phyloP scores from a whole-genome alignment of 1,139 yeast genomes.

The Saccharomyces hybrid region DNA sequence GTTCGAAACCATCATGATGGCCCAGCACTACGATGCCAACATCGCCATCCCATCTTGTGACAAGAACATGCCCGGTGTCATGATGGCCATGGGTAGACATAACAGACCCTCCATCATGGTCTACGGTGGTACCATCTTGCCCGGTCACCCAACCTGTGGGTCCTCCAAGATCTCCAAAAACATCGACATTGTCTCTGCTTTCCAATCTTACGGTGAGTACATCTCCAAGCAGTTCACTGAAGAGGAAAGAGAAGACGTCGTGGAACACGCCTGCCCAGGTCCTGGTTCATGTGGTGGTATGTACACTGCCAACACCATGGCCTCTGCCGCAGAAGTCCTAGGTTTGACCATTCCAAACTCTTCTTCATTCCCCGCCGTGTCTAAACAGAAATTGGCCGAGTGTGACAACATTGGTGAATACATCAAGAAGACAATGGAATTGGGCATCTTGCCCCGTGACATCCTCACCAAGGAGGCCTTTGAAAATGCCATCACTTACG shows the following conservation, averaged over 20 bases:
- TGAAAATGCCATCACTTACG: constrained; percentile 90
- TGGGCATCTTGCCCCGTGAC: constrained; percentile 80
- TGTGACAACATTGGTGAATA: constrained; percentile 80
- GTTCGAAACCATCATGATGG: constrained; percentile 86
- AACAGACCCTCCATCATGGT: constrained; percentile 96
- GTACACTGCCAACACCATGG: constrained; percentile 99
- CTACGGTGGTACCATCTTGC: constrained; percentile 90
- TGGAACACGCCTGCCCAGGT: constrained; percentile 93
- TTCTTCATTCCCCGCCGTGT: constrained; percentile 83
- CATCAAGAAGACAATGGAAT: constrained; percentile 64
- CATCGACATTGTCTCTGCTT: constrained; percentile 87
- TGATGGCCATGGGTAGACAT: constrained; percentile 97
- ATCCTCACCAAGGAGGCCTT: constrained; percentile 88
- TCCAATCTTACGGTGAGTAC: constrained; percentile 94
- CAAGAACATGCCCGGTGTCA: constrained; percentile 96
- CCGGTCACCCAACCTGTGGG: constrained; percentile 72
- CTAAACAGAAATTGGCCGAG: constrained; percentile 70
- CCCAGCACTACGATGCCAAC: constrained; percentile 91
- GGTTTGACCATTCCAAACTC: constrained; percentile 94
- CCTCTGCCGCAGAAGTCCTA: constrained; percentile 93
- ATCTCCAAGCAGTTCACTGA: constrained; percentile 71
- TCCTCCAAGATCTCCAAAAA: constrained; percentile 57
- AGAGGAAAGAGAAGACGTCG: constrained; percentile 74
- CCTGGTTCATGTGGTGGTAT: constrained; percentile 99
- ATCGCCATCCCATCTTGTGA: constrained; percentile 95